Percentiles rank a stretch among this genome's conserved stretches.
These are phyloP conservation scores for Hanseniaspora guilliermondii DNA, from an alignment of 805 yeast genomes.

Conservation along the genomic window DNA sequence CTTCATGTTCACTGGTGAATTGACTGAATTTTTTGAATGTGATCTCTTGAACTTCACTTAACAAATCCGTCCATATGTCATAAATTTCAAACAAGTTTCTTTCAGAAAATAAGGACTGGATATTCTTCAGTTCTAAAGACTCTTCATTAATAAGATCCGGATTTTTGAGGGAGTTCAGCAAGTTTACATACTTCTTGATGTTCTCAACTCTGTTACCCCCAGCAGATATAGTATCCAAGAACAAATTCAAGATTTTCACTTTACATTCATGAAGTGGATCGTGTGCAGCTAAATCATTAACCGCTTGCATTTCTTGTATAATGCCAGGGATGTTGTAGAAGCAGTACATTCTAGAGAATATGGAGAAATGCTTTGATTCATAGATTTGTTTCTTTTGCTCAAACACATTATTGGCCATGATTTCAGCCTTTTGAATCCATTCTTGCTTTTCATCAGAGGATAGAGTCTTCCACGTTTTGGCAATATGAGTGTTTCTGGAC, in stretches of 20 bases:
- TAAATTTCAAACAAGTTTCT: not conserved
- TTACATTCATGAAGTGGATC: not conserved
- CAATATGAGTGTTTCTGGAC: not conserved
- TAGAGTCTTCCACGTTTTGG: not conserved
- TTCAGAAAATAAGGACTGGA: not conserved
- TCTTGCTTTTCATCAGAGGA: not conserved
- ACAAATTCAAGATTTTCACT: not conserved
- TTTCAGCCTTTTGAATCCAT: not conserved
- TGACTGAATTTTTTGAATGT: not conserved
- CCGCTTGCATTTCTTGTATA: not conserved
- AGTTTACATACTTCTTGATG: not conserved
- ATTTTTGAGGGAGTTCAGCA: not conserved
- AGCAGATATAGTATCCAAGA: not conserved
- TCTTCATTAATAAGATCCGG: not conserved
- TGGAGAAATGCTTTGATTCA: not conserved
- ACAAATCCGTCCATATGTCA: not conserved
- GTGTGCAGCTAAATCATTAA: not conserved
- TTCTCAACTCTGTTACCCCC: not conserved
- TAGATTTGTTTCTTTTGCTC: not conserved
- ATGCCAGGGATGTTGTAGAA: not conserved
- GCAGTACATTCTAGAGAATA: not conserved
- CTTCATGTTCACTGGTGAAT: not conserved
- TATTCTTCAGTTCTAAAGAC: not conserved
- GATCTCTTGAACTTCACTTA: no score
- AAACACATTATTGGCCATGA: not conserved